Conservation (phyloP, 1,139 yeast genomes). For the Scheffersomyces parashehatae region DNA sequence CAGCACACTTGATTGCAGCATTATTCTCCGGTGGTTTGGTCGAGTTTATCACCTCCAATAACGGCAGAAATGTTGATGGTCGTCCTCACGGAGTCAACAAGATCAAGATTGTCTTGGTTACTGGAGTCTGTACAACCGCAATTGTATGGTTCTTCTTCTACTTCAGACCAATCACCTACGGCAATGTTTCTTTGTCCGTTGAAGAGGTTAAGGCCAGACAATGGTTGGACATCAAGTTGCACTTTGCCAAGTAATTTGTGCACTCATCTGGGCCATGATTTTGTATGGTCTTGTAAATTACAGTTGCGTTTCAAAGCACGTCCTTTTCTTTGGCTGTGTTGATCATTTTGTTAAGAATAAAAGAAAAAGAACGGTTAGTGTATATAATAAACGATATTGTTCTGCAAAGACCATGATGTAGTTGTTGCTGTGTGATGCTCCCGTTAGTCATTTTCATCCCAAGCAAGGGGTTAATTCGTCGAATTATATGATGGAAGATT, state of each 20-base stretch:
- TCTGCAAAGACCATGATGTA: not conserved
- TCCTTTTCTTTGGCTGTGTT: not conserved
- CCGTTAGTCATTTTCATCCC: too few relatives aligned
- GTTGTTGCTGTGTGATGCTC: too few relatives aligned
- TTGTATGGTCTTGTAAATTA: too few relatives aligned
- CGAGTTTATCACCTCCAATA: constrained; percentile 76
- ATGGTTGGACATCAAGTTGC: constrained; percentile 80
- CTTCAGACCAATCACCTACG: constrained; percentile 86
- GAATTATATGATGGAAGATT: too few relatives aligned
- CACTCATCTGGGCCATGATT: not conserved
- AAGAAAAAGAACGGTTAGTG: too few relatives aligned
- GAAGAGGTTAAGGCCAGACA: constrained; percentile 72
- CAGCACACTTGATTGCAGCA: constrained; percentile 92
- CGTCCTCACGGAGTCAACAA: constrained; percentile 25
- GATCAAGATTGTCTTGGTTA: constrained; percentile 34
- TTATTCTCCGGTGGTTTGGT: constrained; percentile 78
- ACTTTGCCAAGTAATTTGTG: constrained; percentile 64
- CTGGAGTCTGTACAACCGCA: constrained; percentile 39
- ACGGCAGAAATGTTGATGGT: constrained; percentile 30
- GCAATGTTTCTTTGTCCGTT: constrained; percentile 63
- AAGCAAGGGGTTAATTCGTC: too few relatives aligned
- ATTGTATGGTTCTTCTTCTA: constrained; percentile 65
- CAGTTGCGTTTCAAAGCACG: too few relatives aligned
- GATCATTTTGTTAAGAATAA: too few relatives aligned
- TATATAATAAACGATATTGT: not conserved